Evolutionary conservation across 2,329 filamentous ascomycete species (phyloP).

Genomic region (Cadophora luteo-olivacea): DNA sequence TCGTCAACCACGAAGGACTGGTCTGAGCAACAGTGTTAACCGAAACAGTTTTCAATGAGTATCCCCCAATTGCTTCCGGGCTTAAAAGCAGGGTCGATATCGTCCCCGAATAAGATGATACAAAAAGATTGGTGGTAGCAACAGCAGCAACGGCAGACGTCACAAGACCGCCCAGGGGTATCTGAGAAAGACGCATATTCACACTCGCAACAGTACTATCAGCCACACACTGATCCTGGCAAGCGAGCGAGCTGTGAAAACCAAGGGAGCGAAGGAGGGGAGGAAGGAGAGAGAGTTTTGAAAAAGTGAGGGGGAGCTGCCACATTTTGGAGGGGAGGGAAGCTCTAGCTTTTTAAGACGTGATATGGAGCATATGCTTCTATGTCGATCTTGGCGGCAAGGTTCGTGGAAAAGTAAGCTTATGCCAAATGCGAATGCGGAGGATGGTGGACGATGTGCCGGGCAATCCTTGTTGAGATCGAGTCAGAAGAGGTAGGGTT

Average conservation of each 20-base stretch:
- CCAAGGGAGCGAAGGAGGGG: slow-evolving; percentile 21
- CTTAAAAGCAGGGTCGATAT: slow-evolving; percentile 46
- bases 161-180: slow-evolving; percentile 32
- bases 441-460: neutral
- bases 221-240: slow-evolving; percentile 12
- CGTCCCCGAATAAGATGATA: slow-evolving; percentile 48
- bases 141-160: slow-evolving; percentile 29
- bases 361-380: neutral
- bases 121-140: slow-evolving; percentile 44
- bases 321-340: slow-evolving; percentile 25
- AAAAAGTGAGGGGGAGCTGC: slow-evolving; percentile 27
- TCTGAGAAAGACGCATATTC: slow-evolving; percentile 30
- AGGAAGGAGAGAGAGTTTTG: slow-evolving; percentile 21
- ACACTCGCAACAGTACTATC: slow-evolving; percentile 8
- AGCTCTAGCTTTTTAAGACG: neutral
- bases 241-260: slow-evolving; percentile 14
- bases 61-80: slow-evolving; percentile 34
- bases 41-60: slow-evolving; percentile 32
- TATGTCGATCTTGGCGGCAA: slow-evolving; percentile 5
- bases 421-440: slow-evolving; percentile 14
- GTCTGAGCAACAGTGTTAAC: slow-evolving; percentile 36
- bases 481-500: neutral
- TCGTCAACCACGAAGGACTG: slow-evolving; percentile 39
- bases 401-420: neutral
- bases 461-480: neutral